Base-by-base conservation (phyloP, 2,329 filamentous ascomycete genomes). In the Allantophomopsis cytisporea region DNA sequence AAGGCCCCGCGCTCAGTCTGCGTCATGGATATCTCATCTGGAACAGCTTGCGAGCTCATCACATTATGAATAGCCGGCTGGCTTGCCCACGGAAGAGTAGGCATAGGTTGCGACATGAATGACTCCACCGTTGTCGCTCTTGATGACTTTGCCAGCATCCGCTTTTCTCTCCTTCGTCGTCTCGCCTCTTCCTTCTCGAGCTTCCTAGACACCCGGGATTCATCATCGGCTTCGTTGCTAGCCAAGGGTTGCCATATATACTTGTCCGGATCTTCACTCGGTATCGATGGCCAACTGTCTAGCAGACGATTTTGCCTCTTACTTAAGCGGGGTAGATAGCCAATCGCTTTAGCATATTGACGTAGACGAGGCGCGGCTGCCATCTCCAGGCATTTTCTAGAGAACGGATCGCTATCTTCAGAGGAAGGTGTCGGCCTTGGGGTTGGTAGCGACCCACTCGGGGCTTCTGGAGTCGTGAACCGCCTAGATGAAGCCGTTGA, bases 1-100 rank as follows among this genome's bases (percentile, higher is more conserved):
- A 68, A 68, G 4, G 53, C 46, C 2, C 68, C 68, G n/a, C 60
- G 45, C 16, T 66, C 56, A 11, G 68, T 66, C 50, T 72, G 68
- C n/a, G 66, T 57, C 53, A 56, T 57, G 11, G 54, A 47, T 1
- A 57, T 4, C 10, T 56, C 50, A 37, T 43, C 47, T 12, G 47
- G 41, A 5, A 47, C 41, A 4, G 43, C 36, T 35, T 56, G 55
- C 20, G 54, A 55, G 36, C 53, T 54, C 32, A 49, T 49, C 14
- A 32, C 40, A 20, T 44, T 39, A 14, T 41, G 38, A 23, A 41
- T 18, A 14, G 35, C 44, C 15, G 51, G 54, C 30, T 56, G 53
- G 41, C 53, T 56, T 12, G 50, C 53, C 31, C 42, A 40, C 14
- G 18, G 48, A 7, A 39, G 41, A n/a, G 40, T 34, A 17, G 57